phyloP scores from a whole-genome alignment of 2,329 filamentous ascomycete species.

The Pseudovirgaria hyperparasitica region DNA sequence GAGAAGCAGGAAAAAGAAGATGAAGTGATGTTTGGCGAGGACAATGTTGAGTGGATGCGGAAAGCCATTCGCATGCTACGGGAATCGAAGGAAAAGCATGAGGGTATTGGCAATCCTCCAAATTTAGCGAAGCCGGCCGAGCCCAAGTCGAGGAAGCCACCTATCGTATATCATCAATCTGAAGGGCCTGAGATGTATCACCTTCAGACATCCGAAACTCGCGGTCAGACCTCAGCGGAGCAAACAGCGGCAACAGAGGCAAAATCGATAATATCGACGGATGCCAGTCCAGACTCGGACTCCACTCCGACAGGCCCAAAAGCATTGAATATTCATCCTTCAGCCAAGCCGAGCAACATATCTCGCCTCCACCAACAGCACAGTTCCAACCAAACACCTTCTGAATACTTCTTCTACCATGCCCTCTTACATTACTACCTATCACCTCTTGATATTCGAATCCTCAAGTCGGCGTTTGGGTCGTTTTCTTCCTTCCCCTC shows the following conservation, averaged over 20 bases:
- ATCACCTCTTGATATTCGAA: conserved; percentile 81
- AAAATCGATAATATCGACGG: background rate
- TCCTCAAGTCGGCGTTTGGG: conserved; percentile 79
- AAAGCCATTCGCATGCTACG: conserved; percentile 67
- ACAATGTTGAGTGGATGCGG: conserved; percentile 72
- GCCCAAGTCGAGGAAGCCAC: conserved; percentile 33
- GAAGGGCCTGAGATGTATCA: conserved; percentile 39
- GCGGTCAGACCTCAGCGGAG: conserved; percentile 23
- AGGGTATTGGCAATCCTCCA: conserved; percentile 54
- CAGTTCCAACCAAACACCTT: conserved; percentile 30
- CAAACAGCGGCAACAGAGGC: conserved; percentile 2
- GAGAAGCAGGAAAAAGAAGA: conserved; percentile 73
- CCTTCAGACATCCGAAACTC: conserved; percentile 33
- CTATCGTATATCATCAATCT: conserved; percentile 36
- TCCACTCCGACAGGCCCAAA: conserved; percentile 16
- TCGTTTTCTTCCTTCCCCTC: conserved; percentile 72
- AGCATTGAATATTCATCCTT: conserved; percentile 29
- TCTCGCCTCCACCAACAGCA: conserved; percentile 29
- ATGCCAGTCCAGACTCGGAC: conserved; percentile 10
- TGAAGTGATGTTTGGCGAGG: conserved; percentile 81
- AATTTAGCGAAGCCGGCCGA: conserved; percentile 38
- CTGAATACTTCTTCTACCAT: conserved; percentile 77
- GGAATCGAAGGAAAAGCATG: conserved; percentile 62
- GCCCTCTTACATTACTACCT: conserved; percentile 80
- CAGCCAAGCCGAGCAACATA: background rate